These are phyloP conservation scores for Cercospora sp. DNA, from an alignment of 2,329 filamentous ascomycete genomes.

Conservation along the genomic window DNA sequence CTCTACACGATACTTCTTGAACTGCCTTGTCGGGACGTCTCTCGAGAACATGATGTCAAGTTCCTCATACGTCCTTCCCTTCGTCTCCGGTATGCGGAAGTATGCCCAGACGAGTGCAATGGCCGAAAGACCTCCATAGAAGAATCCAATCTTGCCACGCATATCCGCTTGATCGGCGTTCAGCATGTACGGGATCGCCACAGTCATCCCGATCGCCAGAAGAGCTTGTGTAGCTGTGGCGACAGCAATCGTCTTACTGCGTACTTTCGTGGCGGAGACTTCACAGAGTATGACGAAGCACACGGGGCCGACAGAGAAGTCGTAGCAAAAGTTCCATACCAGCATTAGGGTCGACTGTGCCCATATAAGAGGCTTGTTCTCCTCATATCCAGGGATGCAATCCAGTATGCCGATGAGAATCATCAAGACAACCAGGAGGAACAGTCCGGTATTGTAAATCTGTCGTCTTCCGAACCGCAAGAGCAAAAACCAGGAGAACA, in stretches of 20 bases:
- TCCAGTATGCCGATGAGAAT: slow-evolving; percentile 45
- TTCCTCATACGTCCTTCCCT: slow-evolving; percentile 45
- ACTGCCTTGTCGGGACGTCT: slow-evolving; percentile 40
- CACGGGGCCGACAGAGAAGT: slow-evolving; percentile 42
- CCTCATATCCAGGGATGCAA: slow-evolving; percentile 38
- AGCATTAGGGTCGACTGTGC: slow-evolving; percentile 45
- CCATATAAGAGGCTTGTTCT: slow-evolving; percentile 40
- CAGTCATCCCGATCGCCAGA: slow-evolving; percentile 44
- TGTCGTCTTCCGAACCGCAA: slow-evolving; percentile 42
- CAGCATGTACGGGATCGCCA: slow-evolving; percentile 43
- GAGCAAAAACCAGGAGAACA: slow-evolving; percentile 45
- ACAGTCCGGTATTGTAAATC: slow-evolving; percentile 44
- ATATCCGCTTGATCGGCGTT: slow-evolving; percentile 45
- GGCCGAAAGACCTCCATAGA: slow-evolving; percentile 42
- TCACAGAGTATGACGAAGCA: slow-evolving; percentile 45
- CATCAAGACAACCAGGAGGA: slow-evolving; percentile 39
- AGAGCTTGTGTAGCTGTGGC: slow-evolving; percentile 45
- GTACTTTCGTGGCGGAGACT: slow-evolving; percentile 41
- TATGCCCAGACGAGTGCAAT: slow-evolving; percentile 42
- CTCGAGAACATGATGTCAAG: slow-evolving; percentile 47
- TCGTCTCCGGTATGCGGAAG: slow-evolving; percentile 45
- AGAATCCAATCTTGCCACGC: slow-evolving; percentile 46
- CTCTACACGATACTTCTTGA: slow-evolving; percentile 35
- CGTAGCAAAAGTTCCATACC: slow-evolving; percentile 41
- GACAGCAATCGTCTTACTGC: slow-evolving; percentile 42